These are phyloP conservation scores for Apophysomyces elegans DNA, from an alignment of 371 early-diverging fungal genomes.

Conservation along the genomic window DNA sequence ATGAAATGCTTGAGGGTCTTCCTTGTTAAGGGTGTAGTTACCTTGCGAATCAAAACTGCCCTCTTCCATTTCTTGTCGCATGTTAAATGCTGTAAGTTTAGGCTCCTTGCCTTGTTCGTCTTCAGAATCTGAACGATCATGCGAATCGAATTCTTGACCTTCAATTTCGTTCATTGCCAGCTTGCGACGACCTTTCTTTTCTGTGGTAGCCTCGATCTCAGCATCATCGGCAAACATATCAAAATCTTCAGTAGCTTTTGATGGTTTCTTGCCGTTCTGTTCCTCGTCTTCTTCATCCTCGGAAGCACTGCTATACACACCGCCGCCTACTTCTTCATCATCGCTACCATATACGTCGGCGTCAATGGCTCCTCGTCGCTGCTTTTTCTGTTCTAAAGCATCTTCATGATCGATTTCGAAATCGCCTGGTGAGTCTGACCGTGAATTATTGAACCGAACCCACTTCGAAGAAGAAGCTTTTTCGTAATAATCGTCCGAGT, in stretches of 20 bases:
- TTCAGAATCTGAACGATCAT: slow-evolving; percentile 40
- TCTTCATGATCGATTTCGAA: slow-evolving; percentile 57
- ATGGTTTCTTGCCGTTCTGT: slow-evolving; percentile 22
- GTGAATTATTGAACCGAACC: slow-evolving; percentile 35
- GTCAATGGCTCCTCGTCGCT: slow-evolving; percentile 57
- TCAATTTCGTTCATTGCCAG: slow-evolving; percentile 51
- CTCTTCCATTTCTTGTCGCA: slow-evolving; percentile 88
- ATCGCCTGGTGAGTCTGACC: slow-evolving; percentile 21
- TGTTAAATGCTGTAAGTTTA: slow-evolving; percentile 84
- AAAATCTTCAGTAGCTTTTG: slow-evolving; percentile 52
- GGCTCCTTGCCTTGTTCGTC: slow-evolving; percentile 45
- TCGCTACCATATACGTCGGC: slow-evolving; percentile 57
- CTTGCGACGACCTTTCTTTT: slow-evolving; percentile 25
- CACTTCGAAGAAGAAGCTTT: slow-evolving; percentile 35
- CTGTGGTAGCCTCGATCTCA: slow-evolving; percentile 21
- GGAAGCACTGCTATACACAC: slow-evolving; percentile 49
- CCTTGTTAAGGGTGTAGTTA: slow-evolving; percentile 79
- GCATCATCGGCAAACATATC: slow-evolving; percentile 67
- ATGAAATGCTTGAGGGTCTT: slow-evolving; percentile 84
- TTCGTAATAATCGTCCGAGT: slow-evolving; percentile 22
- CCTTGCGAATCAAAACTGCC: slow-evolving; percentile 85
- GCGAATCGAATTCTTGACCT: slow-evolving; percentile 57
- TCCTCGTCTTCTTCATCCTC: slow-evolving; percentile 45
- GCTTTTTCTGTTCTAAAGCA: slow-evolving; percentile 48
- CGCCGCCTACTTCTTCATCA: slow-evolving; percentile 59